Conservation (phyloP, 257 asterid genomes). For the Solanum virginianum region DNA sequence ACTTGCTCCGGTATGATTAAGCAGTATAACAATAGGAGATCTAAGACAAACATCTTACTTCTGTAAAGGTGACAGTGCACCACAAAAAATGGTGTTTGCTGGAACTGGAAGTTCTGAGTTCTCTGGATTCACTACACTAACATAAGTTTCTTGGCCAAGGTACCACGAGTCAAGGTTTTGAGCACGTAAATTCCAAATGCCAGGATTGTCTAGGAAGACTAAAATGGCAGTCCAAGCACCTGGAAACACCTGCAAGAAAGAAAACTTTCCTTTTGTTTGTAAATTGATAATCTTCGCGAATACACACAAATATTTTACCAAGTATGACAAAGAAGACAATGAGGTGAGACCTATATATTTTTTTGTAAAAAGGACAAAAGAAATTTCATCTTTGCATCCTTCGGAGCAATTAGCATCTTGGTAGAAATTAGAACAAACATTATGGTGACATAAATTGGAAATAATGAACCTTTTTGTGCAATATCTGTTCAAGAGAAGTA, state of each 20-base stretch:
- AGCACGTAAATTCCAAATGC: slow-evolving; percentile 86
- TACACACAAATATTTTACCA: neutral
- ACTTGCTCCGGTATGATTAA: neutral
- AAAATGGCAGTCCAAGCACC: slow-evolving; percentile 93
- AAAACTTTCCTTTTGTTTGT: neutral
- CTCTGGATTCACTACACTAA: slow-evolving; percentile 72
- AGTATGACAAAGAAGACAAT: neutral
- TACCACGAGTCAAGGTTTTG: slow-evolving; percentile 95
- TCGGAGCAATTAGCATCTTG: neutral
- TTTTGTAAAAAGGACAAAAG: neutral
- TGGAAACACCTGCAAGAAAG: slow-evolving; percentile 58
- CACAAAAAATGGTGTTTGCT: slow-evolving; percentile 67
- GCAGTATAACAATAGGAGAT: neutral
- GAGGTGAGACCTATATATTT: neutral
- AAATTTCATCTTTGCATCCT: neutral
- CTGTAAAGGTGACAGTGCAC: slow-evolving; percentile 60
- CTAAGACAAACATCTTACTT: slow-evolving; percentile 31
- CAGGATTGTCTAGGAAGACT: slow-evolving; percentile 72
- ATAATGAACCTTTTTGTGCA: neutral
- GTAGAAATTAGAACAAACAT: no score
- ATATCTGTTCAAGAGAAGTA: neutral
- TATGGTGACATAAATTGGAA: neutral
- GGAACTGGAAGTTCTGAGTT: slow-evolving; percentile 58
- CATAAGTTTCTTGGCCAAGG: slow-evolving; percentile 79
- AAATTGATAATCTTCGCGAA: neutral